Percentiles rank a stretch among this genome's conserved stretches.
phyloP scores from a whole-genome alignment of 225 moss, liverwort and hornwort genomes.

The Rhytidiadelphus loreus region DNA sequence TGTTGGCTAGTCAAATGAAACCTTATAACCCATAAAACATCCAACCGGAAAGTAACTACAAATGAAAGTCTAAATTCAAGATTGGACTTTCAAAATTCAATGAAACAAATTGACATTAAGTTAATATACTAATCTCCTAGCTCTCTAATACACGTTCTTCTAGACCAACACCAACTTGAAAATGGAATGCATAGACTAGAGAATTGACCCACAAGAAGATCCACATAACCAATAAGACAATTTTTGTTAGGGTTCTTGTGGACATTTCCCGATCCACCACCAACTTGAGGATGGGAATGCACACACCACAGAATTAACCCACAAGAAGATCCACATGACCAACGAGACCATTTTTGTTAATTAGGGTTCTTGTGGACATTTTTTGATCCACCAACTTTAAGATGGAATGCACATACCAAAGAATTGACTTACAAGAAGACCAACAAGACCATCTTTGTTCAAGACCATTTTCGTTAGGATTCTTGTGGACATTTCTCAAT shows the following conservation, averaged over 20 bases:
- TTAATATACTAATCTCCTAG: background rate
- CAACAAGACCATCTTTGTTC: background rate
- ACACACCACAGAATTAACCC: background rate
- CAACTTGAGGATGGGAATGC: background rate
- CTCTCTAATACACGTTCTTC: background rate
- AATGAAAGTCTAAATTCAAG: background rate
- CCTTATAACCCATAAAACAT: background rate
- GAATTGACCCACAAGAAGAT: background rate
- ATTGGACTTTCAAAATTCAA: background rate
- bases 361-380: background rate
- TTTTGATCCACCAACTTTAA: background rate
- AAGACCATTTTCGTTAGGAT: background rate
- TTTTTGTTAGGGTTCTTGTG: background rate
- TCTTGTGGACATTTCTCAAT: background rate
- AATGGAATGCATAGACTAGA: fast-evolving
- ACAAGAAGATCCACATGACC: background rate
- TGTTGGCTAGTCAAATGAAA: background rate
- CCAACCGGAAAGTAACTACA: fast-evolving
- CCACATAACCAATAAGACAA: background rate
- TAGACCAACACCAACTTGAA: background rate
- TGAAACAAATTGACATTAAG: background rate
- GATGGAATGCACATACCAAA: background rate
- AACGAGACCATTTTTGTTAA: background rate
- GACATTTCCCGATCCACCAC: background rate
- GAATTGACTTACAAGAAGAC: background rate